phyloP scores from a whole-genome alignment of 2,329 filamentous ascomycete species.

The Trichoderma citrinoviride region DNA sequence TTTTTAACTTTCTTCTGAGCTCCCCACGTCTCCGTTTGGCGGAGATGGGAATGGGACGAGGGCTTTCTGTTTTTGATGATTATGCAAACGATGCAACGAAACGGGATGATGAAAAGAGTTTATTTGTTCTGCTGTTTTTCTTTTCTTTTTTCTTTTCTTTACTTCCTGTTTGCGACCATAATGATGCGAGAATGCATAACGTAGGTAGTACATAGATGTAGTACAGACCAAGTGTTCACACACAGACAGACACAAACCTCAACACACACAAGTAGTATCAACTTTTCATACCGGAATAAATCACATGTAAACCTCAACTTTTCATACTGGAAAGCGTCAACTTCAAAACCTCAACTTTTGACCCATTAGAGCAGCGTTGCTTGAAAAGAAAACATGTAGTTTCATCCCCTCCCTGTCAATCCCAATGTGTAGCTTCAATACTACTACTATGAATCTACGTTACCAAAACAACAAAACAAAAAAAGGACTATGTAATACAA shows the following conservation, averaged over 20 bases:
- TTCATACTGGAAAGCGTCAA: too few species aligned
- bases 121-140: neutral
- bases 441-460: neutral
- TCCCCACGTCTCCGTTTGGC: neutral
- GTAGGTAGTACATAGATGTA: constrained; percentile 11
- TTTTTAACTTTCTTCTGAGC: neutral
- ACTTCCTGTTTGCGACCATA: neutral
- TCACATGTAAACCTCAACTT: neutral
- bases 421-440: neutral
- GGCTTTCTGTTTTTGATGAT: neutral
- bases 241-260: neutral
- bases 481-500: constrained; percentile 11
- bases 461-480: constrained; percentile 1
- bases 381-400: neutral
- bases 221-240: constrained; percentile 13
- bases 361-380: too few species aligned
- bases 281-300: neutral
- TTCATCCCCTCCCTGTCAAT: neutral
- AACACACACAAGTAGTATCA: neutral
- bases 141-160: neutral
- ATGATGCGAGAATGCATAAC: constrained; percentile 5
- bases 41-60: neutral
- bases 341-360: too few species aligned
- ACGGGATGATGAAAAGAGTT: neutral
- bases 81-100: neutral